These are phyloP conservation scores for Phlyctochytrium planicorne DNA, from an alignment of 192 early-diverging fungal genomes.

Conservation along the genomic window DNA sequence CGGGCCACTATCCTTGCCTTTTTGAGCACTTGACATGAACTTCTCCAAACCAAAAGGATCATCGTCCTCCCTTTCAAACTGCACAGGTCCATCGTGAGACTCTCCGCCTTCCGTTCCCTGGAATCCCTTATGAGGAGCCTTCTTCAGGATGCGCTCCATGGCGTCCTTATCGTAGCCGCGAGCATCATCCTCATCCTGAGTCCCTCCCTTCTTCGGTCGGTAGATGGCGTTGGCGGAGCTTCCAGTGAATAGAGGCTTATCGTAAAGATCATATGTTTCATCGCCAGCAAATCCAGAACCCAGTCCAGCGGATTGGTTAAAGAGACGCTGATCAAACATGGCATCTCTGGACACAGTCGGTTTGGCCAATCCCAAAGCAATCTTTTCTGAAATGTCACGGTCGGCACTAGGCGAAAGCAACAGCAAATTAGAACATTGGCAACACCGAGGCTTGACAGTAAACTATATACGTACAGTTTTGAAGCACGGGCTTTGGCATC, in stretches of 20 bases:
- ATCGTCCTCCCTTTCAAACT: conserved; percentile 84
- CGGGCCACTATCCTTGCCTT: conserved; percentile 36
- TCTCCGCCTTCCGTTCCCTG: conserved; percentile 64
- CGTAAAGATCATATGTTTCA: conserved; percentile 91
- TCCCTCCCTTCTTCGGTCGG: conserved; percentile 60
- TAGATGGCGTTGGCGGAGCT: conserved; percentile 72
- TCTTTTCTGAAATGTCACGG: conserved; percentile 98
- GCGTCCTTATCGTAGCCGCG: conserved; percentile 67
- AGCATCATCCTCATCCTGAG: conserved; percentile 55
- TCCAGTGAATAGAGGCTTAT: conserved; percentile 89
- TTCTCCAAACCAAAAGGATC: conserved; percentile 92
- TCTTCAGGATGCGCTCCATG: conserved; percentile 58
- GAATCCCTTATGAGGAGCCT: conserved; percentile 62
- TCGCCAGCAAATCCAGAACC: conserved; percentile 86
- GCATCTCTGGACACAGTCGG: conserved; percentile 86
- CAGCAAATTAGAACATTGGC: too few species aligned
- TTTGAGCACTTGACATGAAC: conserved; percentile 76
- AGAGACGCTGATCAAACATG: conserved; percentile 92
- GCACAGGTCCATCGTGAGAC: conserved; percentile 76
- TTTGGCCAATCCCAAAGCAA: conserved; percentile 94
- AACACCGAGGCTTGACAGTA: too few species aligned
- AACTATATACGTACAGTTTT: conserved; percentile 32
- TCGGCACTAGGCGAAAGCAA: conserved; percentile 50
- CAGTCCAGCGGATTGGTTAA: conserved; percentile 87
- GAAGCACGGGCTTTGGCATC: conserved; percentile 80